phyloP scores from a whole-genome alignment of 495 filamentous ascomycete genomes.

The Entonaema liquescens region DNA sequence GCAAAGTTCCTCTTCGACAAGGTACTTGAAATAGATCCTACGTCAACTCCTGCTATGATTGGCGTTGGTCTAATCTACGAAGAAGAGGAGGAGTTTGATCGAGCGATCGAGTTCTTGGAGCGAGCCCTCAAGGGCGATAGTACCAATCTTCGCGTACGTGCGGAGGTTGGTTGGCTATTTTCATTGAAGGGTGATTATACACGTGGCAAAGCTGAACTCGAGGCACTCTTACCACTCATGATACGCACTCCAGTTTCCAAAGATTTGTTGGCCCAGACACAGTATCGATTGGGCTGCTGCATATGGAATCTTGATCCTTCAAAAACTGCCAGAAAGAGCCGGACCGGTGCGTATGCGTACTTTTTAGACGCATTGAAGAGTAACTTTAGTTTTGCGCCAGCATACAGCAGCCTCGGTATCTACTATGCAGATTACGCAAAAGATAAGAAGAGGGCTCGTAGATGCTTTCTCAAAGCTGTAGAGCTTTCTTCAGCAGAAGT shows the following conservation, averaged over 20 bases:
- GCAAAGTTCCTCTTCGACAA: slow-evolving; percentile 82
- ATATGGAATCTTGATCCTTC: slow-evolving; percentile 84
- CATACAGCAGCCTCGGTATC: slow-evolving; percentile 94
- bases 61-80: slow-evolving; percentile 91
- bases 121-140: slow-evolving; percentile 76
- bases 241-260: slow-evolving; percentile 54
- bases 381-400: slow-evolving; percentile 88
- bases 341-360: slow-evolving; percentile 75
- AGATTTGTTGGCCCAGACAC: slow-evolving; percentile 80
- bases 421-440: slow-evolving; percentile 92
- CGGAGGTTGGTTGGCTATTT: slow-evolving; percentile 89
- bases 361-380: slow-evolving; percentile 86
- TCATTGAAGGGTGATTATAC: slow-evolving; percentile 80
- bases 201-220: slow-evolving; percentile 70
- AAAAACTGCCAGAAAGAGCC: slow-evolving; percentile 73
- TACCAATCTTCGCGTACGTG: slow-evolving; percentile 75
- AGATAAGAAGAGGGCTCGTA: slow-evolving; percentile 82
- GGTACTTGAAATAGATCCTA: slow-evolving; percentile 74
- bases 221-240: slow-evolving; percentile 67
- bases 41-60: slow-evolving; percentile 80
- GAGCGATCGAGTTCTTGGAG: slow-evolving; percentile 79
- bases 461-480: slow-evolving; percentile 96
- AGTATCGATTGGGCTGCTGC: slow-evolving; percentile 89
- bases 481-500: slow-evolving; percentile 91
- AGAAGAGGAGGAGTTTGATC: slow-evolving; percentile 85